phyloP scores from a whole-genome alignment of 1,284 basidiomycete species.

The Ceratobasidium sp. region DNA sequence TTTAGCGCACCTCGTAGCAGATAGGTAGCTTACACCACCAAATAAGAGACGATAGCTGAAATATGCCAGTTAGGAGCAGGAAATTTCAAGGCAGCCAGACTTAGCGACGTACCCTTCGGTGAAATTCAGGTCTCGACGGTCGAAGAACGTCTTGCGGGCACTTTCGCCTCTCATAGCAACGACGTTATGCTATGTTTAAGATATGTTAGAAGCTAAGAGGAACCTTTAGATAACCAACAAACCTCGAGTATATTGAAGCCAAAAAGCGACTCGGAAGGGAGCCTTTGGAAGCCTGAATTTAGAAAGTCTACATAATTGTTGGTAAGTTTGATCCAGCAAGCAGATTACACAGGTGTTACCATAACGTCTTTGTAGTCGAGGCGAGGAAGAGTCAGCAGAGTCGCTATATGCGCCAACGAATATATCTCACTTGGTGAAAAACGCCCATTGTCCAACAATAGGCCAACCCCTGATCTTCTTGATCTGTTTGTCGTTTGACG shows the following conservation, averaged over 20 bases:
- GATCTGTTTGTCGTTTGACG: background rate
- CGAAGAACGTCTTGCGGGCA: slow-evolving; percentile 30
- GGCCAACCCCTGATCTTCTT: slow-evolving; percentile 25
- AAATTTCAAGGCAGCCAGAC: background rate
- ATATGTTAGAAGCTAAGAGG: too few species aligned
- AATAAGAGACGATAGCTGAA: slow-evolving; percentile 23
- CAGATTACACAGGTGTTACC: background rate
- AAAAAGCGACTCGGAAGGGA: slow-evolving; percentile 5
- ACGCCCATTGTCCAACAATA: slow-evolving; percentile 30
- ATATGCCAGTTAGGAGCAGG: background rate
- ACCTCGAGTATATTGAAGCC: slow-evolving; percentile 25
- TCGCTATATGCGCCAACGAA: background rate
- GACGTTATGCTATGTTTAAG: slow-evolving; percentile 3
- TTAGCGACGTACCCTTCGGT: slow-evolving; percentile 22
- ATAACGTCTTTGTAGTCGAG: slow-evolving; percentile 11
- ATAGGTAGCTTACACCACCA: slow-evolving; percentile 23
- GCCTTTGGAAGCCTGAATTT: background rate
- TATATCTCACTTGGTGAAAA: slow-evolving; percentile 22
- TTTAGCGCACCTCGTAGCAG: background rate
- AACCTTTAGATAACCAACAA: background rate
- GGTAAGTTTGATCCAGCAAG: background rate
- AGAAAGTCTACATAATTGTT: slow-evolving; percentile 17
- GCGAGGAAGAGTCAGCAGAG: background rate
- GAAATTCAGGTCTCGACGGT: slow-evolving; percentile 1
- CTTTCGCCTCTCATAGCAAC: slow-evolving; percentile 23